Conservation (phyloP, 805 yeast species). For the Lipomyces yamanashiensis region DNA sequence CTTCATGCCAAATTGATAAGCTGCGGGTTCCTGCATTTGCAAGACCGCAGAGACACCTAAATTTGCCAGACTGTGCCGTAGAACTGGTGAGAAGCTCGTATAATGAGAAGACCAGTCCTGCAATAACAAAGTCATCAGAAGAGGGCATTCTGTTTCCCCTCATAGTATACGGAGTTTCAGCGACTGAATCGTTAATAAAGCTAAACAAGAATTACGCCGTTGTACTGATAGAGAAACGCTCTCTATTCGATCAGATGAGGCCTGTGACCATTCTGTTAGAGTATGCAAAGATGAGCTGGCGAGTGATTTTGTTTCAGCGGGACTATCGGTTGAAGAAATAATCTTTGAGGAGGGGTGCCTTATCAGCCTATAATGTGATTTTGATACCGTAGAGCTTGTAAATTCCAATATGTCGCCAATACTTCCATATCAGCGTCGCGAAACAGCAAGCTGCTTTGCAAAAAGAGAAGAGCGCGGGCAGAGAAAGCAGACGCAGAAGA, state of each 20-base stretch:
- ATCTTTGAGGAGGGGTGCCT: not conserved
- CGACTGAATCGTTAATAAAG: not conserved
- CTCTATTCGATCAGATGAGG: too few relatives aligned
- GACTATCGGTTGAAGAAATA: not conserved
- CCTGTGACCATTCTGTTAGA: too few relatives aligned
- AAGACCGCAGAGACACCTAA: constrained; percentile 9
- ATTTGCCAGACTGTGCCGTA: constrained; percentile 3
- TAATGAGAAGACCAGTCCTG: constrained; percentile 13
- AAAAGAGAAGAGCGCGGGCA: constrained; percentile 21
- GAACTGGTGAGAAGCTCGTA: constrained; percentile 12
- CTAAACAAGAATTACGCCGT: not conserved
- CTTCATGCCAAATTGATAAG: constrained; percentile 9
- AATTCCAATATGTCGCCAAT: constrained; percentile 11
- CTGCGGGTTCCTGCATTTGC: constrained; percentile 16
- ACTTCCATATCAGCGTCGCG: constrained; percentile 10
- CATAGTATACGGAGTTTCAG: not conserved
- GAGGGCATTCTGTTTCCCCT: constrained; percentile 12
- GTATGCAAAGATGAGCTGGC: too few relatives aligned
- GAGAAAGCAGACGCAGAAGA: constrained; percentile 17
- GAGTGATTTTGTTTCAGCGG: not conserved
- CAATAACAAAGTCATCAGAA: constrained; percentile 10
- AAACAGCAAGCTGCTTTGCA: not conserved
- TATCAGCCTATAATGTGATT: constrained; percentile 1
- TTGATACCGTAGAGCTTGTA: constrained; percentile 16
- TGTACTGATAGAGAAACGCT: too few relatives aligned